Conservation (phyloP, 495 filamentous ascomycete species). For the Penicillium alfredii region DNA sequence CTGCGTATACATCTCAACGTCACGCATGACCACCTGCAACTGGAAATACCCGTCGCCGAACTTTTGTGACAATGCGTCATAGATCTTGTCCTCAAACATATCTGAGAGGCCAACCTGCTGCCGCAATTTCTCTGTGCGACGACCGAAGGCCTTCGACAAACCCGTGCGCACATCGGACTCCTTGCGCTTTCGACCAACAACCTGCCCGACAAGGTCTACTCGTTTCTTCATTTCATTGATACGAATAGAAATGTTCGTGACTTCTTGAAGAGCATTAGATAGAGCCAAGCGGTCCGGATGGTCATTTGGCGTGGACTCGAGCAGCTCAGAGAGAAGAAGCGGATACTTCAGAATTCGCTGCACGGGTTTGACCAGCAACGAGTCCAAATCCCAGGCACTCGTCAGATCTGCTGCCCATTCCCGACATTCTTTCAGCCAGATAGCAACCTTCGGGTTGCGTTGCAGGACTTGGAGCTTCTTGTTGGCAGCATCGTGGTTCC, state of each 20-base stretch:
- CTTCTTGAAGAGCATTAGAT: conserved; percentile 52
- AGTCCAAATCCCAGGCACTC: conserved; percentile 86
- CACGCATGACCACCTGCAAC: conserved; percentile 81
- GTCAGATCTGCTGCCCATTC: conserved; percentile 84
- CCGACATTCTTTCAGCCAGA: conserved; percentile 90
- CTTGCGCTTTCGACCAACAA: conserved; percentile 79
- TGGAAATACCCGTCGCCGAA: conserved; percentile 85
- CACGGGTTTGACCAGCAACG: conserved; percentile 89
- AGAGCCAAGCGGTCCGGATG: conserved; percentile 77
- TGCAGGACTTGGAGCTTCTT: conserved; percentile 70
- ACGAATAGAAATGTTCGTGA: conserved; percentile 66
- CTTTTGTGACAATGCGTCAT: conserved; percentile 65
- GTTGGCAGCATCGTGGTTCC: conserved; percentile 78
- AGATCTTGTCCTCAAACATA: conserved; percentile 70
- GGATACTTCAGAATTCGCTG: conserved; percentile 91
- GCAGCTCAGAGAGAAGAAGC: conserved; percentile 68
- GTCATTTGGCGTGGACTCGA: conserved; percentile 68
- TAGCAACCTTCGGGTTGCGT: conserved; percentile 64
- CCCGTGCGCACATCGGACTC: conserved; percentile 81
- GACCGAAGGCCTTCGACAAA: conserved; percentile 79
- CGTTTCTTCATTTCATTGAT: conserved; percentile 93
- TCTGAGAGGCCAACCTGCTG: conserved; percentile 62
- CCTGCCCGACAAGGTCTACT: conserved; percentile 80
- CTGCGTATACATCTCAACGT: conserved; percentile 80
- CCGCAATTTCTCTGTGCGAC: conserved; percentile 71